phyloP scores from a whole-genome alignment of 345 rosid species.

The Gossypium australe region DNA sequence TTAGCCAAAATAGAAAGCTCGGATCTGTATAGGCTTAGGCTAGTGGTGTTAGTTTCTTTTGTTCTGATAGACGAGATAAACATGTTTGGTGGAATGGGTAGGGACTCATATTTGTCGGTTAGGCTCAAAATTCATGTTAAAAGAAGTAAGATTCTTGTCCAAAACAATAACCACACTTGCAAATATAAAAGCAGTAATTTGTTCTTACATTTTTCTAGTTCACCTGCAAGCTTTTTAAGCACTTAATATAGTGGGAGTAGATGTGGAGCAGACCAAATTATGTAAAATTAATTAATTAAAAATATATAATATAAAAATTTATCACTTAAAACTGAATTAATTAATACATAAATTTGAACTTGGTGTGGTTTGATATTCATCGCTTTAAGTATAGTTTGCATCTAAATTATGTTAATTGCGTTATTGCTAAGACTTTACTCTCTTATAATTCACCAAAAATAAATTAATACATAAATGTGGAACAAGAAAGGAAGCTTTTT shows the following conservation, averaged over 20 bases:
- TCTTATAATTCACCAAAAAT: no score
- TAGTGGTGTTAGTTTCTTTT: neutral
- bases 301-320: neutral
- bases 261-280: neutral
- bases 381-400: accelerated
- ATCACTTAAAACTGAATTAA: no score
- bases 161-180: neutral
- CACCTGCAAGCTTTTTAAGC: neutral
- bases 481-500: neutral
- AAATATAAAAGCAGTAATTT: neutral
- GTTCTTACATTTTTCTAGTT: neutral
- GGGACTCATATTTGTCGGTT: conserved; percentile 13
- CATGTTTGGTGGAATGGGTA: conserved; percentile 16
- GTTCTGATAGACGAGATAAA: neutral
- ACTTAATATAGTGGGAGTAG: neutral
- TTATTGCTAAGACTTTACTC: no score
- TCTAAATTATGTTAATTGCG: no score
- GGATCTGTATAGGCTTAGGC: neutral
- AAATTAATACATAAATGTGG: neutral
- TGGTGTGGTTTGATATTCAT: no score
- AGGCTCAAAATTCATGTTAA: neutral
- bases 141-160: neutral
- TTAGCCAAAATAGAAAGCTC: neutral
- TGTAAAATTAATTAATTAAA: no score
- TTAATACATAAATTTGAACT: neutral